Evolutionary conservation across 805 yeast genomes (phyloP).

Genomic region (Zygoascus bituminiphila): DNA sequence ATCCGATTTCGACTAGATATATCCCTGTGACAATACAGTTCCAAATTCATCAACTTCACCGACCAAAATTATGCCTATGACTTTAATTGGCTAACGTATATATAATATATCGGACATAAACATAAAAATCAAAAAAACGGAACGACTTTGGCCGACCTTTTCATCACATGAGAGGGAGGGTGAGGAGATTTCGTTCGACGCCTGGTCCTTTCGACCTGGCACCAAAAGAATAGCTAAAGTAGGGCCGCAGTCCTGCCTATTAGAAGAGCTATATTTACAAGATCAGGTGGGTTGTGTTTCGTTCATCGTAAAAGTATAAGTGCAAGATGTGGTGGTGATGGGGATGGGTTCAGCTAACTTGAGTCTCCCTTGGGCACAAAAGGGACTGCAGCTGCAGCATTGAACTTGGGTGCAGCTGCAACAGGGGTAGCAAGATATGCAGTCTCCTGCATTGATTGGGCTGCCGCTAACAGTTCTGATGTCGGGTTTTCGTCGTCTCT

Average conservation of each 20-base stretch:
- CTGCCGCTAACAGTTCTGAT: constrained; percentile 21
- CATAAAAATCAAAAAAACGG: background rate
- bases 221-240: background rate
- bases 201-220: background rate
- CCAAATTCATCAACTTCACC: too few species aligned
- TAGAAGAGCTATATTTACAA: background rate
- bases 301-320: background rate
- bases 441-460: background rate
- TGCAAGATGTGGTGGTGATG: background rate
- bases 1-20: background rate
- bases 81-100: background rate
- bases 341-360: background rate
- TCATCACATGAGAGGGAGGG: background rate
- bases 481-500: constrained; percentile 32
- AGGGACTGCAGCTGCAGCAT: constrained; percentile 31
- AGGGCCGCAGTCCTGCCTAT: background rate
- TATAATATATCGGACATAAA: background rate
- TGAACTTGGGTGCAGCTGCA: constrained; percentile 18
- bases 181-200: background rate
- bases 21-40: background rate
- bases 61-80: background rate
- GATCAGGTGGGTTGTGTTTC: background rate
- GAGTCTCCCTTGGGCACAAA: constrained; percentile 25
- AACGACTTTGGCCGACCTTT: background rate
- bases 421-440: background rate